These are phyloP conservation scores for Linnemannia exigua DNA, from an alignment of 192 early-diverging fungal species.

Conservation along the genomic window DNA sequence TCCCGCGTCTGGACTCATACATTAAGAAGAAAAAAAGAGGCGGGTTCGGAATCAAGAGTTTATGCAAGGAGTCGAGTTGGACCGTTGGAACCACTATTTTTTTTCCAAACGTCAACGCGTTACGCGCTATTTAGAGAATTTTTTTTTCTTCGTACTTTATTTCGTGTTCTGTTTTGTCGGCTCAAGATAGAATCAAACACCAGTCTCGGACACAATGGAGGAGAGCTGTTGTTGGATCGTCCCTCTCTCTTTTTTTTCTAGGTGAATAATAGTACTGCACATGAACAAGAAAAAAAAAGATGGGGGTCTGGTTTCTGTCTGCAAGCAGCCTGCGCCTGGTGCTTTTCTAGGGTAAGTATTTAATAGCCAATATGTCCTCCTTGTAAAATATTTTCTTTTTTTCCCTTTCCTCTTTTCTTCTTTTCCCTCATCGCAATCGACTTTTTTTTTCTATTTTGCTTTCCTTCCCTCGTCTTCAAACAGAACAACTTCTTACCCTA, in stretches of 20 bases:
- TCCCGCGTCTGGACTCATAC: background rate
- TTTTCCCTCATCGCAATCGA: background rate
- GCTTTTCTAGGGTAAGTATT: too few species aligned
- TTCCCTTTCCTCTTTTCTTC: background rate
- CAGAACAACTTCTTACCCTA: background rate
- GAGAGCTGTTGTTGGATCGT: background rate
- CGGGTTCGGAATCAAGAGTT: background rate
- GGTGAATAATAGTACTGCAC: too few species aligned
- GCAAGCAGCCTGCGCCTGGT: too few species aligned
- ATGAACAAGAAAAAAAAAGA: slow-evolving; percentile 4
- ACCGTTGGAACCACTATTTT: background rate
- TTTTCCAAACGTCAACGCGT: background rate
- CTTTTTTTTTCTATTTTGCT: background rate
- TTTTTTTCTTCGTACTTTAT: background rate
- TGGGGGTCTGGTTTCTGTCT: too few species aligned
- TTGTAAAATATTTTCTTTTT: background rate
- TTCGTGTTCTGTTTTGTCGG: background rate
- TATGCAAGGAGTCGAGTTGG: slow-evolving; percentile 6
- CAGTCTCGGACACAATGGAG: background rate
- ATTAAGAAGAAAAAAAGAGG: background rate
- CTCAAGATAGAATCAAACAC: background rate
- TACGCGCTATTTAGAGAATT: background rate
- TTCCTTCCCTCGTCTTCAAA: background rate
- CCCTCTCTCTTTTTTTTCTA: background rate
- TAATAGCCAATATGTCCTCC: background rate